Base-by-base conservation (phyloP, 441 rosid genomes). In the Francoa sonchifolia region DNA sequence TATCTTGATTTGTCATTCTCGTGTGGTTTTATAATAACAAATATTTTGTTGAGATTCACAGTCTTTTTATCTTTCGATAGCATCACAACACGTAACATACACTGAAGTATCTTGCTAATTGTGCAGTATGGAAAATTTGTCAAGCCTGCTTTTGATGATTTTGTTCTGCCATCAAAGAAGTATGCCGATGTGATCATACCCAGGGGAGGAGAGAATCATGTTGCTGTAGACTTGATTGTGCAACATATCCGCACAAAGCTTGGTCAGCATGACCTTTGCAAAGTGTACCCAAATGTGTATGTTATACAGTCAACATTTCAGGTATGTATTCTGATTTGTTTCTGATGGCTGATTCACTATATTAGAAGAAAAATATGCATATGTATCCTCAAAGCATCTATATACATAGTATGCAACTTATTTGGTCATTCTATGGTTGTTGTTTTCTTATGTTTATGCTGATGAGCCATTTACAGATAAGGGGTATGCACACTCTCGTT, bases 111-210 rank as follows among this genome's bases (percentile, higher is more conserved):
- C 23, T 10, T 61, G 7, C 47, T 41, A 44, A 35, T 66, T 59
- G 7, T 67, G 72, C 86, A 89, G 95, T 89, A 89, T 42, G 92
- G 94, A 33, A 89, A 85, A 62, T 90, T 90, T 76, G 98, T 90
- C 41, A 90, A 90, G 69, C 98, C 98, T 19, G 98, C 98, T 19
- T 90, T 90, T 69, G 98, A 90, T 68, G 96, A 90, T 59, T 90
- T 90, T 67, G 76, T 90, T 59, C 74, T 74, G 22, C 98, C 98
- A 43, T 76, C 98, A 39, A 90, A 90, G 76, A 90, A 90, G 60
- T 86, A 71, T 69, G 96, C 98, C 9, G 98, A 90, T 62, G 82
- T 86, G 33, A 86, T 86, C 59, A 86, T 90, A 38, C 98, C 98
- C 2, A 69, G 96, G 34, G 98, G 98, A 39, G 95, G 94, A 49